Conservation (phyloP, 306 rosid genomes). For the Citrullus amarus region DNA sequence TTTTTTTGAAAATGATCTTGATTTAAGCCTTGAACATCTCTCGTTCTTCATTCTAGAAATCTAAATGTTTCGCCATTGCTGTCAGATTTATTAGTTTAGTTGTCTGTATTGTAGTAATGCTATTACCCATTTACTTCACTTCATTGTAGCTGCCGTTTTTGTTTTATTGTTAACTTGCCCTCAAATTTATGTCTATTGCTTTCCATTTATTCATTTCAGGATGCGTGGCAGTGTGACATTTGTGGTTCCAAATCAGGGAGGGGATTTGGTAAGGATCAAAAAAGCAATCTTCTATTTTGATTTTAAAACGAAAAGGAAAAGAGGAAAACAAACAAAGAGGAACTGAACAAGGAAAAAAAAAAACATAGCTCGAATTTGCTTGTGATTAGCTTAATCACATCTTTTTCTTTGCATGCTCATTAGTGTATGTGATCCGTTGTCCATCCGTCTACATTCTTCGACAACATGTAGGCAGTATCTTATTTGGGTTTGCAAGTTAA, state of each 20-base stretch:
- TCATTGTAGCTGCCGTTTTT: background rate
- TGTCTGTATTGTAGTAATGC: background rate
- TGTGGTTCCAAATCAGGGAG: conserved; percentile 94
- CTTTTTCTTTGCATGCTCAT: background rate
- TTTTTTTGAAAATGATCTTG: background rate
- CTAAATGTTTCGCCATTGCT: background rate
- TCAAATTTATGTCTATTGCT: background rate
- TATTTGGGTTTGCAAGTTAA: background rate
- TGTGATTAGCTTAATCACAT: background rate
- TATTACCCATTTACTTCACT: background rate
- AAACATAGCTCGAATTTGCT: background rate
- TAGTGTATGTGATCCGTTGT: background rate
- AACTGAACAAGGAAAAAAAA: background rate
- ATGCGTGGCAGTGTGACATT: conserved; percentile 93
- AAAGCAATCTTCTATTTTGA: background rate
- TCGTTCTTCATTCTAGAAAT: background rate
- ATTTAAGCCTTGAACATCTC: background rate
- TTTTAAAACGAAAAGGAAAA: background rate
- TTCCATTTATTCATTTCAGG: conserved; percentile 27
- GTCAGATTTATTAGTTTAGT: background rate
- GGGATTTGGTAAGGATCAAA: conserved; percentile 73
- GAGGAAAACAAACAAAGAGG: background rate
- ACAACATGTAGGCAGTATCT: background rate
- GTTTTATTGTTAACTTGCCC: background rate
- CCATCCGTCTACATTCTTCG: background rate